Evolutionary conservation across 129 eudicot species (phyloP), one percentile per base, ranked within the genome.

Genomic region (Helianthus tuberosus): DNA sequence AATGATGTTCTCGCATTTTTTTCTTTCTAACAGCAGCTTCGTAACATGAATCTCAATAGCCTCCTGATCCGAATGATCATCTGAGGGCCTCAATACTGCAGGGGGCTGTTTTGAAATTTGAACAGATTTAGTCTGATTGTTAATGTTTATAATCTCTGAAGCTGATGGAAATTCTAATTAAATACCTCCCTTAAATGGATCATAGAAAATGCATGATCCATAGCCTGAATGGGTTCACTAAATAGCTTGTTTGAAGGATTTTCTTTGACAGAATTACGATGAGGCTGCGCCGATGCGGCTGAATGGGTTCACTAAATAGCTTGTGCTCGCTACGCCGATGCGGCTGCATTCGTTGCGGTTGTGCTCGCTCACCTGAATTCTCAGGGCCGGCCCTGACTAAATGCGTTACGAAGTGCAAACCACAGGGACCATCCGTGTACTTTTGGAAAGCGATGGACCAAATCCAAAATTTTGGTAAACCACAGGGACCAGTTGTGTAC

Each of bases 161-260:
- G 69, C 15, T 32, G 41, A 4, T 1, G 25, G 17, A 35, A 32
- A 64, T 23, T 70, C 64, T 27, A 14, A 62, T 12, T n/a, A 64
- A 76, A 41, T 74, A 95, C 99, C 89, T 95, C 99, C 69, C 91
- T 89, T 74, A 95, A 76, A 80, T 91, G 96, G 77, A 95, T 95
- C 86, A 68, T 79, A 10, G 97, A 89, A 62, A 80, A 50, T 53
- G 90, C 60, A 66, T 77, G 86, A 53, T 89, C 96, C 81, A 91
- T 69, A 72, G 72, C 75, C 48, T 86, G 96, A 72, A 83, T 38
- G 44, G 96, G 93, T 74, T 89, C 97, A 70, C 39, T 83, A 63
- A 83, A 85, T 68, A 91, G 81, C 83, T 81, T 94, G 88, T 80
- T 88, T 20, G 86, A 54, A 7, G 89, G 69, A 32, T 77, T 85